phyloP scores from a whole-genome alignment of 768 basidiomycete genomes.

The Russula griseocarnosa region DNA sequence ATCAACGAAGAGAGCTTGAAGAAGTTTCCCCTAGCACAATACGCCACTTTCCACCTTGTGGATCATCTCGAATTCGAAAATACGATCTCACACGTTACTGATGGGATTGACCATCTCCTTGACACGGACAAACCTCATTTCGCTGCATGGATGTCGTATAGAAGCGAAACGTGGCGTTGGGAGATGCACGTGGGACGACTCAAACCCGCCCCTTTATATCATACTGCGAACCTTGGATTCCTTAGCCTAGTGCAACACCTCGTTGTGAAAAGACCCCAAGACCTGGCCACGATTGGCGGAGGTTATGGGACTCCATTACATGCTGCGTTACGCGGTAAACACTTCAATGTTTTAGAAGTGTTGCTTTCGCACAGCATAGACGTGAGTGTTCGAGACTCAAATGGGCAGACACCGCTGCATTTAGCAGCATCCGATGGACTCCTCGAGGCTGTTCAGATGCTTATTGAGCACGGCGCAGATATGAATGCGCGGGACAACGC shows the following conservation, averaged over 20 bases:
- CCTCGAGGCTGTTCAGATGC: neutral
- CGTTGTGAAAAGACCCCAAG: neutral
- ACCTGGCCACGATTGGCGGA: neutral
- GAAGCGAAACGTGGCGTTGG: neutral
- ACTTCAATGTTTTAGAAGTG: neutral
- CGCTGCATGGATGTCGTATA: slow-evolving; percentile 1
- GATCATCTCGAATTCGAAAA: neutral
- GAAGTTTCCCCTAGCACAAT: neutral
- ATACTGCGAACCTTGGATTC: neutral
- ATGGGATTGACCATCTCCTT: neutral
- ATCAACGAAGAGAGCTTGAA: neutral
- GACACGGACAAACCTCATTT: neutral
- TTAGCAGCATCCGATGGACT: neutral
- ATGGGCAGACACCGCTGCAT: neutral
- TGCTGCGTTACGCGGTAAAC: neutral
- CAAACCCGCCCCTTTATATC: neutral
- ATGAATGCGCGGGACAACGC: neutral
- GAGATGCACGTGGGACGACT: slow-evolving; percentile 2
- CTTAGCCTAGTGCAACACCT: neutral
- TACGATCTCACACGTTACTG: neutral
- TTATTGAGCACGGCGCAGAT: neutral
- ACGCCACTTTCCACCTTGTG: neutral
- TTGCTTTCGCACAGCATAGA: neutral
- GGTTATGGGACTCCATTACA: neutral
- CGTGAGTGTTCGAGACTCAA: neutral